phyloP scores from a whole-genome alignment of 495 filamentous ascomycete species.

The Daldinia loculata region DNA sequence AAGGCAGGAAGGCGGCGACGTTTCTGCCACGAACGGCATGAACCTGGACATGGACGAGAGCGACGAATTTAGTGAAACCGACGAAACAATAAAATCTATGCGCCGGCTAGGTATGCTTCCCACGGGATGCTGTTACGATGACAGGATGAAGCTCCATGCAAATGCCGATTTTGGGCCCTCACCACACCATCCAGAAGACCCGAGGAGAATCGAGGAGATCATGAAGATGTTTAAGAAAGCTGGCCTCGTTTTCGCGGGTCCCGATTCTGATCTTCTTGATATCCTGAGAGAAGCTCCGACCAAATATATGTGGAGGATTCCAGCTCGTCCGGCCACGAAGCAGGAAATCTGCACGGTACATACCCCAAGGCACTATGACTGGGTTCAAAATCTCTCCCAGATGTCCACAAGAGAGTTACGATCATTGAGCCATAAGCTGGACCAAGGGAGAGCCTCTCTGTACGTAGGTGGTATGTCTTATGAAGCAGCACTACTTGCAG shows the following conservation, averaged over 20 bases:
- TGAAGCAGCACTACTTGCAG: conserved; percentile 79
- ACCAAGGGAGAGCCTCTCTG: conserved; percentile 78
- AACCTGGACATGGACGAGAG: conserved; percentile 45
- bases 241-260: conserved; percentile 71
- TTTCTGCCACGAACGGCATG: conserved; percentile 38
- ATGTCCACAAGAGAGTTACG: conserved; percentile 69
- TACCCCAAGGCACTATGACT: conserved; percentile 74
- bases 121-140: conserved; percentile 87
- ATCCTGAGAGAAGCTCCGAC: conserved; percentile 57
- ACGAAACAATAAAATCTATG: conserved; percentile 22
- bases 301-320: conserved; percentile 77
- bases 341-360: conserved; percentile 84
- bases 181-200: conserved; percentile 93
- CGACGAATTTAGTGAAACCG: conserved; percentile 26
- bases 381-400: conserved; percentile 69
- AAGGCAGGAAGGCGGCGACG: conserved; percentile 29
- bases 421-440: conserved; percentile 61
- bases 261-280: conserved; percentile 54
- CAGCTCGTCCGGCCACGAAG: conserved; percentile 74
- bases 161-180: conserved; percentile 72
- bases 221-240: conserved; percentile 82
- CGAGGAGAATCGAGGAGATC: conserved; percentile 86
- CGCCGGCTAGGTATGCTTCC: conserved; percentile 56
- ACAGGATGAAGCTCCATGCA: conserved; percentile 89
- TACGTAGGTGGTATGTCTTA: conserved; percentile 89